Percentiles rank a stretch among this genome's conserved stretches.
Conservation (phyloP, 768 basidiomycete genomes). For the Suillus hirtellus region DNA sequence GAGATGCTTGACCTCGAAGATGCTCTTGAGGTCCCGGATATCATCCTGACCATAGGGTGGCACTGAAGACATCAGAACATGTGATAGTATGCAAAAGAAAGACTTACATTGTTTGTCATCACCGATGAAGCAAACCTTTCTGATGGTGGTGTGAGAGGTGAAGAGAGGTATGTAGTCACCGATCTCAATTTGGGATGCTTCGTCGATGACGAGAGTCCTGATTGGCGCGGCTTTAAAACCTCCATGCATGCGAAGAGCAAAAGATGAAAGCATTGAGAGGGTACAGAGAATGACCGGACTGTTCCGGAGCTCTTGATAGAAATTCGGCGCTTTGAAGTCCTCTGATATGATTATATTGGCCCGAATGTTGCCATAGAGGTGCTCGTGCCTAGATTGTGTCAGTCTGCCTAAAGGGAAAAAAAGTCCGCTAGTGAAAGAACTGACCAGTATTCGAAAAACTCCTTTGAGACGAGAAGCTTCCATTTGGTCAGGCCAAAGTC, state of each 20-base stretch:
- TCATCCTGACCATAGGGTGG: conserved; percentile 80
- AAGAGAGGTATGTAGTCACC: conserved; percentile 49
- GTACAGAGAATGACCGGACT: conserved; percentile 73
- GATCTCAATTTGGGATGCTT: conserved; percentile 66
- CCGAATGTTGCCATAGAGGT: conserved; percentile 57
- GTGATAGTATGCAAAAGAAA: conserved; percentile 27
- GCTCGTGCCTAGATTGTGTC: conserved; percentile 68
- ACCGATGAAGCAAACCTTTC: conserved; percentile 63
- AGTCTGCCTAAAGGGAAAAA: conserved; percentile 12
- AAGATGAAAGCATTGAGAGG: conserved; percentile 68
- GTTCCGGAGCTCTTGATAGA: conserved; percentile 33
- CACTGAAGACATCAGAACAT: conserved; percentile 46
- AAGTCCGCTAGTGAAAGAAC: conserved; percentile 18
- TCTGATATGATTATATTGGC: conserved; percentile 54
- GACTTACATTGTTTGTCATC: conserved; percentile 65
- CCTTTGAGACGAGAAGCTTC: conserved; percentile 69
- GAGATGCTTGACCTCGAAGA: conserved; percentile 77
- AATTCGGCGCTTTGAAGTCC: conserved; percentile 27
- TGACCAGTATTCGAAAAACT: conserved; percentile 70
- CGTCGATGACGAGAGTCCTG: conserved; percentile 58
- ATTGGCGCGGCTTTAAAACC: conserved; percentile 37
- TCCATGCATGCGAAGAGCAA: conserved; percentile 15
- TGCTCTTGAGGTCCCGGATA: conserved; percentile 61
- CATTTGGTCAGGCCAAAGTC: conserved; percentile 53
- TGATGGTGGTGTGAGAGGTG: conserved; percentile 36